Conservation (phyloP, 2,329 filamentous ascomycete species). For the Plectosphaerella sp. region DNA sequence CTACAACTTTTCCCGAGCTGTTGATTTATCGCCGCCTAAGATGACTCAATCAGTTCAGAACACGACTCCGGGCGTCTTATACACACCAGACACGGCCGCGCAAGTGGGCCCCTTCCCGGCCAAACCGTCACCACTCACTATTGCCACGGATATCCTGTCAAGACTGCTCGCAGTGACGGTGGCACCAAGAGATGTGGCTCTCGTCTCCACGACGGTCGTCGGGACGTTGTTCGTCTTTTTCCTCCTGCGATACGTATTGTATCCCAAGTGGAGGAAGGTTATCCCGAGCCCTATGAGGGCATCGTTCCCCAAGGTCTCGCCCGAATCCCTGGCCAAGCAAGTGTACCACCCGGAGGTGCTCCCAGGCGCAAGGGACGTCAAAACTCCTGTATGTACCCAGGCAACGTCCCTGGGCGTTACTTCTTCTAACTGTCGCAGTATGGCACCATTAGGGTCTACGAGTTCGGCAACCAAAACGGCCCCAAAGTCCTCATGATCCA, state of each 20-base stretch:
- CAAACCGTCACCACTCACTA: not conserved
- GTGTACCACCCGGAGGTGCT: conserved; percentile 64
- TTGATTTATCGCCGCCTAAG: not conserved
- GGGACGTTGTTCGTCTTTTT: conserved; percentile 34
- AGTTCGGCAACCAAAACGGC: conserved; percentile 73
- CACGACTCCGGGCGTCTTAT: not conserved
- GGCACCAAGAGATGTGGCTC: conserved; percentile 17
- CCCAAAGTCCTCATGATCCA: conserved; percentile 74
- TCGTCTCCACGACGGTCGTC: conserved; percentile 35
- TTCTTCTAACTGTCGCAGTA: conserved; percentile 36
- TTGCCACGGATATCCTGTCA: conserved; percentile 22
- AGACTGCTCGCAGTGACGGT: conserved; percentile 16
- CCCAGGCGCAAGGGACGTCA: conserved; percentile 68
- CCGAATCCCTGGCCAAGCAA: conserved; percentile 30
- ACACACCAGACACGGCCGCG: not conserved
- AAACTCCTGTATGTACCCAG: conserved; percentile 49
- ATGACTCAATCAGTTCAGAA: not conserved
- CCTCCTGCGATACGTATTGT: conserved; percentile 28
- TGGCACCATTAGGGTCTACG: conserved; percentile 73
- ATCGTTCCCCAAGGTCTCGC: conserved; percentile 27
- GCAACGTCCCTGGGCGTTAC: not conserved
- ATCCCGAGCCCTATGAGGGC: conserved; percentile 41
- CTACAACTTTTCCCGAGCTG: too few species aligned
- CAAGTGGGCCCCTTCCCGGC: not conserved
- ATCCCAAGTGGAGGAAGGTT: conserved; percentile 31